These are phyloP conservation scores for Globisporangium camurandrum DNA, from an alignment of 352 stramenopile species.

Conservation along the genomic window DNA sequence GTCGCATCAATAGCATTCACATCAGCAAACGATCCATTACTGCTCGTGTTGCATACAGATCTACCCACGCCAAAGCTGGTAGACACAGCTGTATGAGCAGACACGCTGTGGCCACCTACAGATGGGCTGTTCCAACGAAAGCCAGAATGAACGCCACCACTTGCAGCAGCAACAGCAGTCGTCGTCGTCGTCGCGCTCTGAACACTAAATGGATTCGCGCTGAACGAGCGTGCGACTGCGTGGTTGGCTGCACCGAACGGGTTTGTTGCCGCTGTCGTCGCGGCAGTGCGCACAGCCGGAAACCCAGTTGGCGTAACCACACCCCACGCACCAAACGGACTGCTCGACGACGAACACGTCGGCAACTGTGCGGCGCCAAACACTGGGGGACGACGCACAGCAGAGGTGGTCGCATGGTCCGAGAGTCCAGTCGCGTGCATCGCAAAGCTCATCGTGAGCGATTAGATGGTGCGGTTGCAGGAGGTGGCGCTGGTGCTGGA, in stretches of 20 bases:
- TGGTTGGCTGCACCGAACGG: background rate
- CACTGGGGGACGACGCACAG: background rate
- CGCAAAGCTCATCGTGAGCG: background rate
- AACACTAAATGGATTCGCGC: background rate
- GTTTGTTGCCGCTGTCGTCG: background rate
- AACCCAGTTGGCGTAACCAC: background rate
- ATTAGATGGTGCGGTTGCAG: too few relatives aligned
- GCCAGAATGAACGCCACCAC: too few relatives aligned
- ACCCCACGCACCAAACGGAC: conserved; percentile 8
- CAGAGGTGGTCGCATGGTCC: too few relatives aligned
- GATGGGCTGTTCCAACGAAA: background rate
- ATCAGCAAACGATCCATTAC: too few relatives aligned
- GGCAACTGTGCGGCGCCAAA: background rate
- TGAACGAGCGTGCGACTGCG: background rate
- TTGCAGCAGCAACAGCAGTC: too few relatives aligned
- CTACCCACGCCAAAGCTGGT: background rate
- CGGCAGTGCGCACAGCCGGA: background rate
- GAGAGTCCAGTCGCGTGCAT: background rate
- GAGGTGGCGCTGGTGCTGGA: too few relatives aligned
- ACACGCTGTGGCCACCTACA: background rate
- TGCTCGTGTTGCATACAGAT: background rate
- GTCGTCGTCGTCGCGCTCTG: background rate
- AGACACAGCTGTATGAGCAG: background rate
- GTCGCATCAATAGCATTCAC: background rate
- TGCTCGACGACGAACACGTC: background rate